Percentiles rank a stretch among this genome's conserved stretches.
Conservation (phyloP, 148 eudicot species). For the Rhododendron kiyosumense region DNA sequence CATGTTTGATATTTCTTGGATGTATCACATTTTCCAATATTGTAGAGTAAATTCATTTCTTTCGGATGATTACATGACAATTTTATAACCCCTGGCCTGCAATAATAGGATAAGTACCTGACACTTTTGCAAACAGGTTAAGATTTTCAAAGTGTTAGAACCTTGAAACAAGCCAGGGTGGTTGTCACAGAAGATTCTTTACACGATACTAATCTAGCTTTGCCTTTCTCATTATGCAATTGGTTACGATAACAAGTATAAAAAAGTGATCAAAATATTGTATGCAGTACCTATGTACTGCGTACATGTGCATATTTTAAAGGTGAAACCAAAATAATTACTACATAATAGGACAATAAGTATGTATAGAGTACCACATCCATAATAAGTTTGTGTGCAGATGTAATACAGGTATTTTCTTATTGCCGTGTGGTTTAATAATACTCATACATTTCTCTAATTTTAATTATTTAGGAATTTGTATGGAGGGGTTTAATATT, state of each 20-base stretch:
- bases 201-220: background rate
- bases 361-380: background rate
- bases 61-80: background rate
- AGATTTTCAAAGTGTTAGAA: background rate
- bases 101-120: background rate
- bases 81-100: background rate
- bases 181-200: background rate
- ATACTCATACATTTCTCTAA: background rate
- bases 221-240: background rate
- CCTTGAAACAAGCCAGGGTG: background rate
- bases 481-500: background rate
- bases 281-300: background rate
- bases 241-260: background rate
- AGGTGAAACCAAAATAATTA: background rate
- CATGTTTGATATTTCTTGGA: background rate
- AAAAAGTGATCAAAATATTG: background rate
- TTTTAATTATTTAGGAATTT: background rate
- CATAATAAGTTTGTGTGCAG: background rate
- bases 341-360: too few species aligned
- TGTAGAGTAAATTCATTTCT: background rate
- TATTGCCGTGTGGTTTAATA: background rate
- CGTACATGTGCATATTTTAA: background rate
- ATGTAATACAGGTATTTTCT: too few species aligned
- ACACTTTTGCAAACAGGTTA: background rate
- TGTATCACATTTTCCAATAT: background rate